phyloP scores from a whole-genome alignment of 495 filamentous ascomycete species.

The Talaromyces liani region DNA sequence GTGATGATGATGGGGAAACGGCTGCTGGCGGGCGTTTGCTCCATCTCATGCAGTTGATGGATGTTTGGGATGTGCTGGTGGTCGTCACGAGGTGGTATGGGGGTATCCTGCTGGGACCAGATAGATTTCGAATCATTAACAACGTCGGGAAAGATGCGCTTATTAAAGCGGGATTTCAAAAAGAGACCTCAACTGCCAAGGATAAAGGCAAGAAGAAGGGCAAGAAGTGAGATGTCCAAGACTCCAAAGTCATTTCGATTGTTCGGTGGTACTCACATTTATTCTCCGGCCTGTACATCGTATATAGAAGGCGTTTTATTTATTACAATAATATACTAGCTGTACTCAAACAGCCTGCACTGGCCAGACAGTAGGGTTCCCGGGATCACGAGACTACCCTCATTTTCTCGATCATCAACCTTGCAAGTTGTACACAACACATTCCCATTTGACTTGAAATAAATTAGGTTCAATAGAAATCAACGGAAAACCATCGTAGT shows the following conservation, averaged over 20 bases:
- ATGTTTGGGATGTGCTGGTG: slow-evolving; percentile 84
- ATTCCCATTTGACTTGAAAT: too few species aligned
- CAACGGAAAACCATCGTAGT: too few species aligned
- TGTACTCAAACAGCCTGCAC: too few species aligned
- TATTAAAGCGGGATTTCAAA: slow-evolving; percentile 64
- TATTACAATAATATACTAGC: too few species aligned
- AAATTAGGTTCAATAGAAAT: too few species aligned
- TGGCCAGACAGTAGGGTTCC: background rate
- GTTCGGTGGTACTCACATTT: background rate
- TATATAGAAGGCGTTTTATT: background rate
- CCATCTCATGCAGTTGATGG: slow-evolving; percentile 90
- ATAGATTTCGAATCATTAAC: slow-evolving; percentile 85
- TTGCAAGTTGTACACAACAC: background rate
- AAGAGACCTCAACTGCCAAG: slow-evolving; percentile 29
- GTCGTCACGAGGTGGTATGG: slow-evolving; percentile 97
- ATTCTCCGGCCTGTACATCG: background rate
- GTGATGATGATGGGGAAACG: slow-evolving; percentile 94
- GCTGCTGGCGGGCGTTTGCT: slow-evolving; percentile 81
- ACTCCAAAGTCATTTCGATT: too few species aligned
- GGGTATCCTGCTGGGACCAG: slow-evolving; percentile 77
- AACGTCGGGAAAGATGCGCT: slow-evolving; percentile 77
- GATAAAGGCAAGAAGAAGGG: slow-evolving; percentile 51
- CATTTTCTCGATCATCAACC: background rate
- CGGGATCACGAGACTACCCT: background rate
- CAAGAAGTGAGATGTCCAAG: slow-evolving; percentile 37